Evolutionary conservation across 2,329 filamentous ascomycete species (phyloP), one percentile per base, ranked within the genome.

Genomic region (Alternaria sp.): DNA sequence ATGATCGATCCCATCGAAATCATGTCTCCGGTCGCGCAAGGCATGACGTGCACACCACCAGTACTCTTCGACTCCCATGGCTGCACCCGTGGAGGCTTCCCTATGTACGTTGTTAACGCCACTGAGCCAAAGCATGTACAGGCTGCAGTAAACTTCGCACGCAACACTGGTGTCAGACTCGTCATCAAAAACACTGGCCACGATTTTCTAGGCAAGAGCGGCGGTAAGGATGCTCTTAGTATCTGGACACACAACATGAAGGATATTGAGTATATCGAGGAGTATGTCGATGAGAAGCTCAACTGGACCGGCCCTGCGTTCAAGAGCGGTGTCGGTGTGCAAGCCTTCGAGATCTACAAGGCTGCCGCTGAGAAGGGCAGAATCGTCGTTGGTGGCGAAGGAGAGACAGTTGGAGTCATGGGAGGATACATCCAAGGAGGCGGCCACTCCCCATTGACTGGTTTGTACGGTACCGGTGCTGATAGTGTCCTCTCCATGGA

Each of bases 291-390:
- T 41, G 53, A 69, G n/a, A 68, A 72, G 22, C 62, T 74, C 32
- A 69, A 70, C 12, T 82, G 81, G 57, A 72, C 71, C 0, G 85
- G 85, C 0, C 76, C 81, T 2, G 86, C 85, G 0, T 80, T 88
- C 65, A 87, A 85, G 70, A 76, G 86, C 18, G 86, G 85, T 2
- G 81, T 85, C 10, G 86, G 86, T 54, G 82, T 88, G 9, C 80
- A 86, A 59, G 84, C 82, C 3, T 79, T 76, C 36, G 85, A 88
- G 62, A 73, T 86, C 2, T 87, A 87, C 67, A 80, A 81, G 30
- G 81, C 80, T 40, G 85, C 84, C 2, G 69, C 83, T 12, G 73
- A 80, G 16, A 72, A 81, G 28, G 83, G 82, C 0, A 78, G 84
- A 46, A 81, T 79, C 0, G 80, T 87, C 2, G 81, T 88, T 4